Base-by-base conservation (phyloP, 2,329 filamentous ascomycete genomes). In the Aspergillus sojae region DNA sequence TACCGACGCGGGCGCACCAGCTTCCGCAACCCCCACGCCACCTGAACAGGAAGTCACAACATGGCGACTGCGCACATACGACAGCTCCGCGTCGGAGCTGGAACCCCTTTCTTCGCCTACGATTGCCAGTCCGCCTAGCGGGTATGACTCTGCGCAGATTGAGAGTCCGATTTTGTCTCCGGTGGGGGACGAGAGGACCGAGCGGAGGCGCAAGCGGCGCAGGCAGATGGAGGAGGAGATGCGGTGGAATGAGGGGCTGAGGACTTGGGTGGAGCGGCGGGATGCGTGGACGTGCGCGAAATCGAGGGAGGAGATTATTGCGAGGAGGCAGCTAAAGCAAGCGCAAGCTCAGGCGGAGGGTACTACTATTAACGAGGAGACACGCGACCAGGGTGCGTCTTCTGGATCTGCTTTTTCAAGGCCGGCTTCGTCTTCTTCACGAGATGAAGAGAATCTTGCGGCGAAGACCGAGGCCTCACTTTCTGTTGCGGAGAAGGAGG, bases 221-320 rank as follows among this genome's bases (percentile, higher is more conserved):
- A 85, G 83, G 69, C 85, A 82, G 56, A 74, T 87, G 57, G 84
- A 86, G 65, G 86, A 88, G 61, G 90, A 92, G 79, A 85, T 88
- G 79, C 76, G 81, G 34, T 96, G 91, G 89, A 98, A 97, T 71
- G 83, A 89, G 43, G 94, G 94, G 0, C 76, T 97, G 62, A 86
- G 88, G n/a, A 91, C 90, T 75, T 98, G 92, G 78, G 86, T 89
- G 63, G 86, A 89, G 34, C 84, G 92, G 63, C 86, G 94, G 56
- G 88, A 97, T 78, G 89, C 88, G 7, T 98, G 94, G 94, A 94
- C 93, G 1, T 90, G 91, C 36, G 94, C 93, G 36, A 69, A 68
- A 62, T 73, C 73, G 28, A 71, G 69, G 59, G 65, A 72, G 23
- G 67, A 75, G 54, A 70, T 74, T 57, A 64, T 16, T 67, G 66